These are phyloP conservation scores for Ceratocystis lukuohia DNA, from an alignment of 2,329 filamentous ascomycete species.

Conservation along the genomic window DNA sequence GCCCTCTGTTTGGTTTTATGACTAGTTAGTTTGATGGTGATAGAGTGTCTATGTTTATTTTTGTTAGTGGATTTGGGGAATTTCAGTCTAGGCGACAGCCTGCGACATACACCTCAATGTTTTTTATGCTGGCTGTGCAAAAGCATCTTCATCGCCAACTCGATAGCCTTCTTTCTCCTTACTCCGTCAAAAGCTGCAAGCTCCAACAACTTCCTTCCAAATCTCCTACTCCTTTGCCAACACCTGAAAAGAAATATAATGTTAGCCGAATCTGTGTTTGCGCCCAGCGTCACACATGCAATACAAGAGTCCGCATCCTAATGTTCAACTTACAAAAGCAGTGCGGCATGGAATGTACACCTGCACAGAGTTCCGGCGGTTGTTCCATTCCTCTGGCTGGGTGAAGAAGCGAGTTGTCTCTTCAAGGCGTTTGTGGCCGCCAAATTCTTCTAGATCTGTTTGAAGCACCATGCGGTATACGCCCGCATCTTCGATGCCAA, in stretches of 20 bases:
- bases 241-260: constrained; percentile 10
- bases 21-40: neutral
- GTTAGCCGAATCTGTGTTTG: neutral
- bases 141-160: neutral
- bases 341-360: constrained; percentile 78
- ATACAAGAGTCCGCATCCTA: neutral
- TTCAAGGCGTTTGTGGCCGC: constrained; percentile 66
- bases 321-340: constrained; percentile 52
- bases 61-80: neutral
- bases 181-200: neutral
- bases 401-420: constrained; percentile 83
- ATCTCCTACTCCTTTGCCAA: constrained; percentile 9
- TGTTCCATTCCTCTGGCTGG: constrained; percentile 80
- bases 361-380: constrained; percentile 77
- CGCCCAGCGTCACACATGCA: neutral
- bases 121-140: neutral
- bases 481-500: constrained; percentile 72
- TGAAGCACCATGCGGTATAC: constrained; percentile 81
- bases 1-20: too few species aligned
- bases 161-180: neutral
- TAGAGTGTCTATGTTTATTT: neutral
- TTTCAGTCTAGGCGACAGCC: constrained; percentile 6
- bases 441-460: constrained; percentile 62
- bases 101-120: neutral
- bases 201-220: neutral